Evolutionary conservation across 2,329 filamentous ascomycete species (phyloP).

Genomic region (Nemania sp.): DNA sequence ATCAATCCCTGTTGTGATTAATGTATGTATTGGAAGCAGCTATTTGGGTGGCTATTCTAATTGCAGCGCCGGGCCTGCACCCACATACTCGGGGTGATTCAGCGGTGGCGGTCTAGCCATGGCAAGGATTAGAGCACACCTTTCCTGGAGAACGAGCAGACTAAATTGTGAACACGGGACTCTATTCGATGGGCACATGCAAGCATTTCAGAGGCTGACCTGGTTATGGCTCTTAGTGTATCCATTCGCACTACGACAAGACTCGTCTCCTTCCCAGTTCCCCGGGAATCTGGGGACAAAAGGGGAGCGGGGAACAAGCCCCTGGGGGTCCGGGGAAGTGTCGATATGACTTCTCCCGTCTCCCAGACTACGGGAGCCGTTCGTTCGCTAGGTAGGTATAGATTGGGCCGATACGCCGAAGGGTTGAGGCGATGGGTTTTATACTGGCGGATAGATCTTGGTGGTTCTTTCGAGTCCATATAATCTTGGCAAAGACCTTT

Average conservation of each 20-base stretch:
- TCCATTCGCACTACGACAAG: neutral
- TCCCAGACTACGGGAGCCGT: neutral
- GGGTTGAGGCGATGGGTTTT: neutral
- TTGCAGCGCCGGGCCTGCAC: neutral
- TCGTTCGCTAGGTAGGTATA: neutral
- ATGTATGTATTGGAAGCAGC: neutral
- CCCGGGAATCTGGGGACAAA: slow-evolving; percentile 7
- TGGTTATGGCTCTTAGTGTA: neutral
- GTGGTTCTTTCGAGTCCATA: neutral
- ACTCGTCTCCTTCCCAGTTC: neutral
- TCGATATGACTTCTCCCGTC: neutral
- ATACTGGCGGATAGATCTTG: neutral
- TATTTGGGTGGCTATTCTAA: slow-evolving; percentile 10
- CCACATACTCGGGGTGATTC: neutral
- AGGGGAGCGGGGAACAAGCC: slow-evolving; percentile 20
- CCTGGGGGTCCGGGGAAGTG: slow-evolving; percentile 17
- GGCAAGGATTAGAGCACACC: slow-evolving; percentile 5
- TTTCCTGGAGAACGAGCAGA: neutral
- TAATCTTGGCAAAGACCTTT: neutral
- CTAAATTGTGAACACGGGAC: too few species aligned
- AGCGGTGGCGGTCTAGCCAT: neutral
- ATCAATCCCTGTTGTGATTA: slow-evolving; percentile 9
- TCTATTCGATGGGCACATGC: slow-evolving; percentile 5
- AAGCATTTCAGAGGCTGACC: slow-evolving; percentile 1
- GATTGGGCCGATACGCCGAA: slow-evolving; percentile 18